phyloP scores from a whole-genome alignment of 2,329 filamentous ascomycete species.

The Myriosclerotinia duriaeana region DNA sequence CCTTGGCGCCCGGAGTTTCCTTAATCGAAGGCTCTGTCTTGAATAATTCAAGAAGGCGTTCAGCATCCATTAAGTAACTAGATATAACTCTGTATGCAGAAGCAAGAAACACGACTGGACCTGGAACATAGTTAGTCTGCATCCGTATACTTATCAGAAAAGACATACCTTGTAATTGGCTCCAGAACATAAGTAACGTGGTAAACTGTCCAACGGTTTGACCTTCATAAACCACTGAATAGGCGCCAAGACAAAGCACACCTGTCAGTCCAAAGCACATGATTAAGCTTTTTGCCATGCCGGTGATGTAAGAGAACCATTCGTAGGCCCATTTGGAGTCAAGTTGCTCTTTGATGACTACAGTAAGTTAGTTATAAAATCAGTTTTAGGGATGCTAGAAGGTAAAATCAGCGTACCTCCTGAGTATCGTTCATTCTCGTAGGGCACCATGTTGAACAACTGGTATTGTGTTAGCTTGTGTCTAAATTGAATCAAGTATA shows the following conservation, averaged over 20 bases:
- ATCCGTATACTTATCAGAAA: conserved; percentile 17
- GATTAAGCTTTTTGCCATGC: conserved; percentile 57
- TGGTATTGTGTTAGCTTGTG: conserved; percentile 24
- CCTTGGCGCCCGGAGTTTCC: conserved; percentile 48
- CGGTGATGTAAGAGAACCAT: conserved; percentile 41
- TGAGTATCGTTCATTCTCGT: conserved; percentile 54
- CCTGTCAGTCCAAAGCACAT: conserved; percentile 50
- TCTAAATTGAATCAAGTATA: neutral
- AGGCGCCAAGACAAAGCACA: conserved; percentile 39
- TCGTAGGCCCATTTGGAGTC: conserved; percentile 41
- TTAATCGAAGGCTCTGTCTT: conserved; percentile 56
- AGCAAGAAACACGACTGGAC: conserved; percentile 43
- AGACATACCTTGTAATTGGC: conserved; percentile 45
- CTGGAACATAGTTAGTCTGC: conserved; percentile 33
- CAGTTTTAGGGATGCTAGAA: neutral
- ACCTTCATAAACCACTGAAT: conserved; percentile 42
- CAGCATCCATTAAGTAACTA: conserved; percentile 62
- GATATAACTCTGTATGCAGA: conserved; percentile 50
- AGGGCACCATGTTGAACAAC: conserved; percentile 55
- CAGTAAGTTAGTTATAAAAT: neutral
- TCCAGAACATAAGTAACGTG: conserved; percentile 65
- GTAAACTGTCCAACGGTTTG: conserved; percentile 61
- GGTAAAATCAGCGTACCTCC: conserved; percentile 33
- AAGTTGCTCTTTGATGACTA: conserved; percentile 44
- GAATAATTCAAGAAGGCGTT: conserved; percentile 58